phyloP scores from a whole-genome alignment of 2,329 filamentous ascomycete species.

The Didymellaceae sp. region DNA sequence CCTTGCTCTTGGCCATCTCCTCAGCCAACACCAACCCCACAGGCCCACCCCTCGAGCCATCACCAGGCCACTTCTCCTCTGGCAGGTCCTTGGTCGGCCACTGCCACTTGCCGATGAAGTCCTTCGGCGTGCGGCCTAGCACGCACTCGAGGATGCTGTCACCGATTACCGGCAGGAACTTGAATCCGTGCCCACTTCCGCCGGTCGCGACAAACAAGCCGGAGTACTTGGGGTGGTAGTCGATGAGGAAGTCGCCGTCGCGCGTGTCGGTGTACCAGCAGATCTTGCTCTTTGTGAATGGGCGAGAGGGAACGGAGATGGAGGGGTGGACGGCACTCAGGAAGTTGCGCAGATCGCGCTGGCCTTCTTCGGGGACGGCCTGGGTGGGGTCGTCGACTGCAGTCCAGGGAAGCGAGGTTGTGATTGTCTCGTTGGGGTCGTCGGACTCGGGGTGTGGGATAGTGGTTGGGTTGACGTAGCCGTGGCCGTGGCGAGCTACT shows the following conservation, averaged over 20 bases:
- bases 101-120: constrained; percentile 69
- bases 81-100: constrained; percentile 53
- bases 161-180: constrained; percentile 66
- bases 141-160: constrained; percentile 62
- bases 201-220: constrained; percentile 66
- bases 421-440: constrained; percentile 46
- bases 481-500: constrained; percentile 58
- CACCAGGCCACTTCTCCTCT: constrained; percentile 46
- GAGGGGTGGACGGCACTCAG: constrained; percentile 38
- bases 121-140: constrained; percentile 48
- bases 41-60: constrained; percentile 49
- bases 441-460: constrained; percentile 56
- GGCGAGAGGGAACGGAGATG: constrained; percentile 45
- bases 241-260: constrained; percentile 62
- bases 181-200: constrained; percentile 68
- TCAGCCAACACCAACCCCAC: constrained; percentile 49
- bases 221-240: constrained; percentile 57
- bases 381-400: constrained; percentile 57
- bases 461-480: constrained; percentile 55
- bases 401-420: constrained; percentile 58
- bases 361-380: constrained; percentile 43
- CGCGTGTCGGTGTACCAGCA: constrained; percentile 66
- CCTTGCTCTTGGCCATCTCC: constrained; percentile 47
- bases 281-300: constrained; percentile 56
- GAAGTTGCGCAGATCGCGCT: constrained; percentile 40